Percentiles rank a stretch among this genome's conserved stretches.
phyloP scores from a whole-genome alignment of 2,329 filamentous ascomycete species.

The Nigrospora oryzae region DNA sequence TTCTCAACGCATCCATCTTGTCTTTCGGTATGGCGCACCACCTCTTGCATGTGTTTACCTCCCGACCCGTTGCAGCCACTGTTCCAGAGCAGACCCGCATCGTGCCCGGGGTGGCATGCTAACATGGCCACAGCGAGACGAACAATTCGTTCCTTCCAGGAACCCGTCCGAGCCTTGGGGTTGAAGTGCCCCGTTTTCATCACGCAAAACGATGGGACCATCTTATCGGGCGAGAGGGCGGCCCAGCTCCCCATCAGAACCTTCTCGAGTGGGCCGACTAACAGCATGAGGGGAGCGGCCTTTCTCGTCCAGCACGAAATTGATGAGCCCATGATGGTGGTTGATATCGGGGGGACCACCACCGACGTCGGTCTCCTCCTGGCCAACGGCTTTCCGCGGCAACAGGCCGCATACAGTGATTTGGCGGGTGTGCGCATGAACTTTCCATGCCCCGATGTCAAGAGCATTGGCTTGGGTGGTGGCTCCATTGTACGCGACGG shows the following conservation, averaged over 20 bases:
- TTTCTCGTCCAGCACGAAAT: conserved; percentile 37
- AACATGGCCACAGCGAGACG: conserved; percentile 22
- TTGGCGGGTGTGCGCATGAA: conserved; percentile 57
- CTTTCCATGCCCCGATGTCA: conserved; percentile 47
- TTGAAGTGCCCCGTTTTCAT: conserved; percentile 49
- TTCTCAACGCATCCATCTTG: conserved; percentile 55
- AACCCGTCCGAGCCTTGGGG: conserved; percentile 38
- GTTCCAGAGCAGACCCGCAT: no score
- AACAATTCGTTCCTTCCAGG: conserved; percentile 47
- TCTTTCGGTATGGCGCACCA: conserved; percentile 28
- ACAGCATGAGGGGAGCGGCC: conserved; percentile 55
- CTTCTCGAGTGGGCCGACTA: conserved; percentile 56
- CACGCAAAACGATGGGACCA: conserved; percentile 56
- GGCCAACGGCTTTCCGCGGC: conserved; percentile 53
- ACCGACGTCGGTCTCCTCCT: conserved; percentile 55
- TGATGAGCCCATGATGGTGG: conserved; percentile 42
- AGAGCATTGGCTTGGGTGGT: conserved; percentile 51
- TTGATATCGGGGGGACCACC: conserved; percentile 61
- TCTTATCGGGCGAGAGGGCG: conserved; percentile 44
- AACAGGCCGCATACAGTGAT: conserved; percentile 53
- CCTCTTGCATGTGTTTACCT: no score
- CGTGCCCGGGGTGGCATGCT: no score
- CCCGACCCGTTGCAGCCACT: no score
- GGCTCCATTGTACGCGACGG: conserved; percentile 43
- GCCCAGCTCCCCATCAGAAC: conserved; percentile 50